Base-by-base conservation (phyloP, 345 rosid species). In the Populus nigra region DNA sequence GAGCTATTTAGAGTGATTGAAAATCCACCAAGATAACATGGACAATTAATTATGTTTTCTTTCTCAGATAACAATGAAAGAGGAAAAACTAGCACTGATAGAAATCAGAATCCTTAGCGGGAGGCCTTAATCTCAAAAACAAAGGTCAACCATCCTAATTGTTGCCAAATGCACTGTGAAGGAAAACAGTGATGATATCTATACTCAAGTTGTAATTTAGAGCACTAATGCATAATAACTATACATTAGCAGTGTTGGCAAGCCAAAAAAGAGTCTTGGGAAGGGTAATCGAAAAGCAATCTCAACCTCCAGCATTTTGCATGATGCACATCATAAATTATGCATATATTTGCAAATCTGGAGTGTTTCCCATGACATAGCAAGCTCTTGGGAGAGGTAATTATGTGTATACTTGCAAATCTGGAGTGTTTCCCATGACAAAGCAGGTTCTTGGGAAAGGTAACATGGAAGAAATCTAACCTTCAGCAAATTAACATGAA, bases 111-210 rank as follows among this genome's bases (percentile, higher is more conserved):
- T 47, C 5, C 50, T 13, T 3, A 4, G 50, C 5, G 6, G 16
- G 50, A 1, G 16, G 50, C 50, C 50, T 47, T 47, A 47, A 13
- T 47, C 53, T 65, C 61, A 27, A 63, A 45, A 43, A n/a, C 35
- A 20, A 74, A 74, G 22, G 47, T 53, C 17, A 17, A 45, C 39
- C 15, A 27, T 27, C 18, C 23, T 6, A 41, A 15, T 3, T 6
- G n/a, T 72, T 71, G 61, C 73, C 29, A 47, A 63, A 33, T 29
- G 68, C 73, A 27, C 29, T 71, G 7, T 71, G 39, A 13, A 49
- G 39, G 53, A 53, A 72, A 72, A 65, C 41, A 20, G 45, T 9
- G 8, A 53, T 9, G 23, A 29, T 12, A 20, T 53, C 8, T 31
- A 72, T 11, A 5, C n/a, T 33, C 11, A 8, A 39, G 8, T 6